Conservation (phyloP, 1,284 basidiomycete genomes). For the Heterobasidion parviporum region DNA sequence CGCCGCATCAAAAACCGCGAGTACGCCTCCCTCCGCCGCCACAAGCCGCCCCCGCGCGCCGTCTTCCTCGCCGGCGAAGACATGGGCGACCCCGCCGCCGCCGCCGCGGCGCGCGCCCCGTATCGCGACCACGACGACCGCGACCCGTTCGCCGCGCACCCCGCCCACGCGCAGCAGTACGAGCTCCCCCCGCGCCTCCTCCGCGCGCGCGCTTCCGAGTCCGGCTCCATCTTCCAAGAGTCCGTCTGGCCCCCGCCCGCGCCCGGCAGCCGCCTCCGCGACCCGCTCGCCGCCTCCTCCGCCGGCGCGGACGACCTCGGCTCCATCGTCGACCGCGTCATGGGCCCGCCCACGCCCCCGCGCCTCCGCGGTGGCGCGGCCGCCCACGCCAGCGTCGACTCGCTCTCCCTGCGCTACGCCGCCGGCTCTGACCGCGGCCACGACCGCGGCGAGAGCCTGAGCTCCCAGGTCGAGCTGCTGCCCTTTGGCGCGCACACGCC, state of each 20-base stretch:
- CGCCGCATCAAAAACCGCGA: constrained; percentile 32
- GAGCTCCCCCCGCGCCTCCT: constrained; percentile 24
- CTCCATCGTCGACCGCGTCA: constrained; percentile 42
- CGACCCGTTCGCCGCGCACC: constrained; percentile 1
- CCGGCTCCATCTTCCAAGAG: constrained; percentile 43
- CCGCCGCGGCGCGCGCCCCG: constrained; percentile 19
- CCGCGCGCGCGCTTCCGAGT: constrained; percentile 32
- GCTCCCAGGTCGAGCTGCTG: neutral
- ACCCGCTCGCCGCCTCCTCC: constrained; percentile 28
- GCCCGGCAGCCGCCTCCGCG: constrained; percentile 30
- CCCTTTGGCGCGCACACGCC: neutral
- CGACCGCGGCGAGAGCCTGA: neutral
- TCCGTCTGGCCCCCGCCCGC: constrained; percentile 40
- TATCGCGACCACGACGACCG: constrained; percentile 5
- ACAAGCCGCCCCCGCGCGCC: constrained; percentile 27
- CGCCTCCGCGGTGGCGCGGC: neutral
- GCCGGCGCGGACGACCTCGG: constrained; percentile 28
- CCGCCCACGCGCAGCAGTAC: neutral
- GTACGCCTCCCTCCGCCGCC: constrained; percentile 26
- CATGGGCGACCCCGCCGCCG: constrained; percentile 29
- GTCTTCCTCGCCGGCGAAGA: constrained; percentile 38
- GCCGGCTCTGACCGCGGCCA: neutral
- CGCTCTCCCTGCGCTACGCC: neutral
- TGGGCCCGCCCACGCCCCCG: constrained; percentile 31
- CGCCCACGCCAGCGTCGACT: constrained; percentile 21